Base-by-base conservation (phyloP, 179 eudicot genomes). In the Silene noctiflora region DNA sequence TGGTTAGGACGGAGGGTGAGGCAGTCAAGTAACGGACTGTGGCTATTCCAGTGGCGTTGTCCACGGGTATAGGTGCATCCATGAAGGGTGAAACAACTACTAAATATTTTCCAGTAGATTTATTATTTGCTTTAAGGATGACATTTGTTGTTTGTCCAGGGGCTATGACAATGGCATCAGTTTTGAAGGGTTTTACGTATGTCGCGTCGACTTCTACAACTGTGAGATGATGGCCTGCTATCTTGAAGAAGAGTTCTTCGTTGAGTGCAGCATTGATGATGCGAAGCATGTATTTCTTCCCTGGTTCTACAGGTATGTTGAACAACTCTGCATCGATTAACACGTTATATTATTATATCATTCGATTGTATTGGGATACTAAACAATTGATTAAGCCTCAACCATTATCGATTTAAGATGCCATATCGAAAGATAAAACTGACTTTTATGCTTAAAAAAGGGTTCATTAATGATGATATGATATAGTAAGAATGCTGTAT, bases 171-270 rank as follows among this genome's bases (percentile, higher is more conserved):
- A 86, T 70, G 8, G 89, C 84, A 74, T 80, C 76, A 0, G 85
- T 80, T n/a, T 58, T 68, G 67, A 84, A 77, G 17, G 87, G 89
- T 44, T 86, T 86, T 0, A 86, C 87, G 46, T 86, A 86, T 8
- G 87, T 69, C 29, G 89, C 89, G 56, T 86, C 89, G 24, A 82
- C 85, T 68, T 86, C 88, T 13, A 86, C 88, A 12, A 86, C 85
- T 33, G 85, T 83, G 56, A 86, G 82, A 20, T 74, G 69, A 79
- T 86, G 88, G 6, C 77, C 78, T 13, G 88, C 83, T 42, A 86
- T 68, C 53, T 77, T 86, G 77, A 81, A 81, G 74, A 86, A 86
- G 51, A 86, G 86, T 60, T 86, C 86, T 39, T 85, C 88, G 39
- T 85, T 85, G 3, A 85, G 84, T 55, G 84, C 88, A 16, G 83